A percentile compares a stretch with the other conserved stretches of the same genome.
Evolutionary conservation across 192 early-diverging fungal genomes (phyloP).

Genomic region (Backusella westeae): DNA sequence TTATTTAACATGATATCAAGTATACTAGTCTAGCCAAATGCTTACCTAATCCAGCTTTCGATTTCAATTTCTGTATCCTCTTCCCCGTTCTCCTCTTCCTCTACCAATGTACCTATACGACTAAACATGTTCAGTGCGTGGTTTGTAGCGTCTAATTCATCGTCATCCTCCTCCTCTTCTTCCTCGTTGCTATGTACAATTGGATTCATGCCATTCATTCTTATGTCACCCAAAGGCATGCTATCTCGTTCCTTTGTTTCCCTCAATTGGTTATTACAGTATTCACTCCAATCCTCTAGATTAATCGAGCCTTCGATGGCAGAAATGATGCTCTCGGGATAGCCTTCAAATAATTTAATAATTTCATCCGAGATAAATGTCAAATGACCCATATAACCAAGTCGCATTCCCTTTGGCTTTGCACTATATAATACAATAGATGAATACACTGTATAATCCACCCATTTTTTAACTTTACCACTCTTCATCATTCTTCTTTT

Average conservation of each 20-base stretch:
- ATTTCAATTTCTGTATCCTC: slow-evolving; percentile 1
- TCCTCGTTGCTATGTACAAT: slow-evolving; percentile 2
- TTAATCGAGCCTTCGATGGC: slow-evolving; percentile 41
- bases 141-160: slow-evolving; percentile 4
- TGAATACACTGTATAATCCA: neutral
- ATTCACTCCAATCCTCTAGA: slow-evolving; percentile 52
- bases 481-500: slow-evolving; percentile 78
- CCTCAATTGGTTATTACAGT: slow-evolving; percentile 30
- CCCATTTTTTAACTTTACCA: slow-evolving; percentile 49
- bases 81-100: slow-evolving; percentile 3
- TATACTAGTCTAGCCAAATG: neutral
- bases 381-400: slow-evolving; percentile 98
- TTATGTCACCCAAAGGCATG: slow-evolving; percentile 46
- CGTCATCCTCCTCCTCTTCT: slow-evolving; percentile 23
- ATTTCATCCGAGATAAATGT: slow-evolving; percentile 96
- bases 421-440: slow-evolving; percentile 42
- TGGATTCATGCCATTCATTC: slow-evolving; percentile 41
- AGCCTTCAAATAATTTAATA: slow-evolving; percentile 81
- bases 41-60: neutral
- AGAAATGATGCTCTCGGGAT: slow-evolving; percentile 31
- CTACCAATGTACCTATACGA: neutral
- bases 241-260: slow-evolving; percentile 27
- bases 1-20: neutral
- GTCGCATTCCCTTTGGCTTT: slow-evolving; percentile 83
- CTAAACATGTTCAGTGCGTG: neutral